Base-by-base conservation (phyloP, 1,284 basidiomycete genomes). In the Sporisorium iseilematis-ciliati region DNA sequence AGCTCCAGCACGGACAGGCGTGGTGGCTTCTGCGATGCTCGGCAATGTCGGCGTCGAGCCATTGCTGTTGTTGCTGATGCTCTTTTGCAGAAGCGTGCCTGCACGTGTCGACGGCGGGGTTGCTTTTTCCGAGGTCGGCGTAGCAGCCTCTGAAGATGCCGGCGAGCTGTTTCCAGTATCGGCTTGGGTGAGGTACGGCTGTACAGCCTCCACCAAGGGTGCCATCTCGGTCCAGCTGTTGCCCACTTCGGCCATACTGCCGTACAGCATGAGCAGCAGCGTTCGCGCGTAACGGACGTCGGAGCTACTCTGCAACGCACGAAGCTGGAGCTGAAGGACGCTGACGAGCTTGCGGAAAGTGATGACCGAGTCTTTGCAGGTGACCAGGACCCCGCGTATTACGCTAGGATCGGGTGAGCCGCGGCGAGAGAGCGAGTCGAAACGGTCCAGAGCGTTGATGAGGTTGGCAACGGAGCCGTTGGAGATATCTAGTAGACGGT, bases 231-330 rank as follows among this genome's bases (percentile, higher is more conserved):
- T 89, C 95, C 96, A 99, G 14, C 94, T 91, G 77, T 89, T 89
- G 1, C 91, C 90, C 49, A 98, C 91, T 86, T 99, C 97, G 4
- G 91, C 92, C 82, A 92, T 91, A 16, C 93, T 92, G 6, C 94
- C 95, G 81, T 95, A 95, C 29, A 99, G 88, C 86, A 93, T 92
- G 57, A 98, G 86, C 43, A 97, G 86, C 83, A 98, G 90, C 74
- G 93, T 93, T 35, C 96, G 89, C 33, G 94, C 91, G 85, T 94
- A 97, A 18, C 95, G 90, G 23, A 92, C 89, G 84, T 99, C 95
- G 65, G 92, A 92, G 51, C 90, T 89, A 23, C 90, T 89, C 21
- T 85, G 85, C 51, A 95, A 78, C 7, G 86, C 85, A 79, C 91
- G 91, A 57, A 96, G 88, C 85, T 97, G 94, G 31, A 94, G 86